These are phyloP conservation scores for Gossypium aridum DNA, from an alignment of 441 rosid genomes.

Conservation along the genomic window DNA sequence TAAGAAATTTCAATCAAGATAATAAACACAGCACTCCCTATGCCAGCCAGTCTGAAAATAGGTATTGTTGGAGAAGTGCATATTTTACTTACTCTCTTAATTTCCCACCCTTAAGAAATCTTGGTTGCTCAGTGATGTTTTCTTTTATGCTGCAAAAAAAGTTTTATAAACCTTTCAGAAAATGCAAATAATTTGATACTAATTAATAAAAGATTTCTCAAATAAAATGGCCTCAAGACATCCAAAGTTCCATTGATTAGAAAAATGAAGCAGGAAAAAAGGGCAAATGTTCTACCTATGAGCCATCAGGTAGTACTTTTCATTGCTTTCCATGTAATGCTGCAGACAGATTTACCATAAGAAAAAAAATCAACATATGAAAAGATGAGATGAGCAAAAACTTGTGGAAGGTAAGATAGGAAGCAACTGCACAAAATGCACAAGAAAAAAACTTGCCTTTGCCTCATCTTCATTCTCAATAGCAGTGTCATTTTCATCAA, in stretches of 20 bases:
- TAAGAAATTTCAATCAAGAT: conserved; percentile 11
- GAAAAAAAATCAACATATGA: not conserved
- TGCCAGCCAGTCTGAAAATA: not conserved
- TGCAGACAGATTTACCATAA: conserved; percentile 30
- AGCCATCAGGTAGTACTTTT: conserved; percentile 94
- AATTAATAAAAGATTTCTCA: not conserved
- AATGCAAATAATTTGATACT: conserved; percentile 1
- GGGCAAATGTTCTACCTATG: conserved; percentile 51
- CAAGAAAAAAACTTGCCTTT: conserved; percentile 46
- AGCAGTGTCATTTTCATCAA: conserved; percentile 50
- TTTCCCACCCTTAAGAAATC: conserved; percentile 67
- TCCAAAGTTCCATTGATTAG: not conserved
- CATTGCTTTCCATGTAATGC: conserved; percentile 97
- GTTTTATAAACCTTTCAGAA: conserved; percentile 5
- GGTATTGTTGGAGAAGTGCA: not conserved
- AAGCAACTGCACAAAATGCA: conserved; percentile 14
- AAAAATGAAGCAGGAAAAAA: conserved; percentile 8
- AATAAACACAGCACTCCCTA: not conserved
- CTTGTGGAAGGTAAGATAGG: conserved; percentile 12
- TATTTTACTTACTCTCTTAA: conserved; percentile 75
- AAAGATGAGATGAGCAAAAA: not conserved
- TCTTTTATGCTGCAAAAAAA: conserved; percentile 73
- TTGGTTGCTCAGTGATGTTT: conserved; percentile 77
- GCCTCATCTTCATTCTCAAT: conserved; percentile 94
- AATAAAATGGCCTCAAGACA: not conserved